Base-by-base conservation (phyloP, 345 rosid genomes). In the Eucalyptus curtisii region DNA sequence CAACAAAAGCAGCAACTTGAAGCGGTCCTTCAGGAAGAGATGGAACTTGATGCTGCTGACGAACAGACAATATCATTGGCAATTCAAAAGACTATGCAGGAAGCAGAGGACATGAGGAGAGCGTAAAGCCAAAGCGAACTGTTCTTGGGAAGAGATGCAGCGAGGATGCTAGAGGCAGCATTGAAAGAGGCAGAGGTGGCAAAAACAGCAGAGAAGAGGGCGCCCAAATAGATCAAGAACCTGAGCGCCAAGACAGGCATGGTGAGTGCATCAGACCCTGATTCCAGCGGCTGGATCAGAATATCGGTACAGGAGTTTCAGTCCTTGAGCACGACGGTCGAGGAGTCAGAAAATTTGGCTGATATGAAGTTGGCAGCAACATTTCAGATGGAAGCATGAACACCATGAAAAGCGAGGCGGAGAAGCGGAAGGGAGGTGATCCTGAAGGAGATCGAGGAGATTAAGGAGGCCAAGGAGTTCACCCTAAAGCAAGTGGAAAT, bases 401-500 rank as follows among this genome's bases (percentile, higher is more conserved):
- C 50, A 88, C 64, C 49, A 92, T 93, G 81, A 93, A 68, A 87
- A 79, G 48, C 2, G 93, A 91, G 80, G 89, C 92, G 2, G 98
- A 94, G 53, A 90, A 52, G 27, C 93, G 92, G 81, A 19, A 95
- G 57, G 88, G 95, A 89, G 87, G 96, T 92, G 9, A 93, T 89
- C 44, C 79, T 94, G 88, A 92, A 92, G 88, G 95, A 95, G 12
- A 90, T 95, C 5, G 94, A 94, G 90, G 96, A 96, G 91, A 94
- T 97, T 86, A 90, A 95, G 52, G 90, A 92, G 17, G 99, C 97
- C 15, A 95, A 95, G 7, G 98, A 94, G 3, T 53, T 94, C 82
- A 99, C 99, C 53, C 87, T 95, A 90, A 95, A 91, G 90, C 93
- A 97, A 45, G 95, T 95, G 37, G 94, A 95, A 71, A 90, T 89